A percentile compares a stretch with the other conserved stretches of the same genome.
phyloP scores from a whole-genome alignment of 495 filamentous ascomycete species.

The Aspergillus sclerotiicarbonarius region DNA sequence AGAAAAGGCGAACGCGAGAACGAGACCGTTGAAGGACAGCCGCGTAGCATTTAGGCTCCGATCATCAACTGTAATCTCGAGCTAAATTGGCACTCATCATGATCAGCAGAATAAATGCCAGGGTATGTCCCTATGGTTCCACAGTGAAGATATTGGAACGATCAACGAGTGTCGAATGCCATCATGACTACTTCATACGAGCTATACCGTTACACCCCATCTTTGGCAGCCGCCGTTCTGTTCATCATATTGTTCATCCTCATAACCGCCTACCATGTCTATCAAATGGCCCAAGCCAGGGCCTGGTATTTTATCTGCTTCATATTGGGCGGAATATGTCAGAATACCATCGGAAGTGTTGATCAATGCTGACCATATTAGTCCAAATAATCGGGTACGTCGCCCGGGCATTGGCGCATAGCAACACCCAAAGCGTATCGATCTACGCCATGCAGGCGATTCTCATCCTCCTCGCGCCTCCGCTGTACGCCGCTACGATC shows the following conservation, averaged over 20 bases:
- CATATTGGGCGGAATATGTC: constrained; percentile 54
- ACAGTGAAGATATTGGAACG: too few relatives aligned
- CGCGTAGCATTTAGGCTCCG: too few relatives aligned
- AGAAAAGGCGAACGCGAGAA: too few relatives aligned
- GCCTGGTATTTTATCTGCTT: constrained; percentile 51
- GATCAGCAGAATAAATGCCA: too few relatives aligned
- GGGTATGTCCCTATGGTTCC: too few relatives aligned
- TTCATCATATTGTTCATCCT: constrained; percentile 45
- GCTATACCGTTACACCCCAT: constrained; percentile 57
- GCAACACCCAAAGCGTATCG: constrained; percentile 19
- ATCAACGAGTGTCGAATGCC: not conserved
- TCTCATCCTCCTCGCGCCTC: constrained; percentile 38
- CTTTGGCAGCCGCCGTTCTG: constrained; percentile 56
- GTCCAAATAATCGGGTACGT: constrained; percentile 46
- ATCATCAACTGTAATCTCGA: too few relatives aligned
- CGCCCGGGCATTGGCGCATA: constrained; percentile 33
- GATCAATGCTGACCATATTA: constrained; percentile 3
- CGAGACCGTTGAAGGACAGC: too few relatives aligned
- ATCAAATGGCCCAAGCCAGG: not conserved
- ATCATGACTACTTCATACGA: not conserved
- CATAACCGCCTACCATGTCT: constrained; percentile 2
- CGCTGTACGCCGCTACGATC: constrained; percentile 52
- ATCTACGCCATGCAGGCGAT: constrained; percentile 38
- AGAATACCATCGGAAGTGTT: constrained; percentile 15
- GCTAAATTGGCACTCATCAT: too few relatives aligned